Percentiles rank a stretch among this genome's conserved stretches.
Conservation (phyloP, 164 flowering plant genomes). For the Stephania yunnanensis region DNA sequence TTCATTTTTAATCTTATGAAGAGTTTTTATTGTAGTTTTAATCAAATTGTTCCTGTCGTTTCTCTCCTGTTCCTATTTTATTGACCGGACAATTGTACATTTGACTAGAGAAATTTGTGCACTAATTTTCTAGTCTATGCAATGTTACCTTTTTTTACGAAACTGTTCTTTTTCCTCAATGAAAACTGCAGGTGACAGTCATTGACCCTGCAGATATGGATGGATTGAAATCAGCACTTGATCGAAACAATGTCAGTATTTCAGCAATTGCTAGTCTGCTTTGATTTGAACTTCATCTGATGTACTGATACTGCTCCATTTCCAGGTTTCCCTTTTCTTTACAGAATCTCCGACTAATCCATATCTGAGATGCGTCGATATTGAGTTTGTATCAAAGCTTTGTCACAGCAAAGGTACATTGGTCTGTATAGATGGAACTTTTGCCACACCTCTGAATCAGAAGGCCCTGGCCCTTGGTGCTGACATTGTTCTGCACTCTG, state of each 20-base stretch:
- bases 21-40: too few species aligned
- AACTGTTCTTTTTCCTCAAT: background rate
- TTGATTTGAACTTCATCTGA: background rate
- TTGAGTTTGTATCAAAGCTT: conserved; percentile 75
- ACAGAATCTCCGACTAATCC: conserved; percentile 99
- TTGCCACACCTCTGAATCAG: conserved; percentile 97
- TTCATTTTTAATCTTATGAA: too few species aligned
- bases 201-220: conserved; percentile 87
- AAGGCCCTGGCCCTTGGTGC: conserved; percentile 94
- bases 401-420: conserved; percentile 84
- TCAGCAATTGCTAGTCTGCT: conserved; percentile 4
- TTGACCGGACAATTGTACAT: background rate
- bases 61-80: background rate
- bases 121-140: background rate
- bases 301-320: background rate
- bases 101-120: background rate
- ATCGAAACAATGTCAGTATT: conserved; percentile 58
- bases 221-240: conserved; percentile 63
- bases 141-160: background rate
- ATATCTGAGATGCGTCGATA: conserved; percentile 88
- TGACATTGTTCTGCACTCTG: conserved; percentile 87
- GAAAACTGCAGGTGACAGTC: conserved; percentile 66
- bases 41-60: background rate
- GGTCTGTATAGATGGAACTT: conserved; percentile 89
- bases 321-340: conserved; percentile 90